Evolutionary conservation across 768 basidiomycete species (phyloP), one percentile per base, ranked within the genome.

Genomic region (Pleurotus eryngii): DNA sequence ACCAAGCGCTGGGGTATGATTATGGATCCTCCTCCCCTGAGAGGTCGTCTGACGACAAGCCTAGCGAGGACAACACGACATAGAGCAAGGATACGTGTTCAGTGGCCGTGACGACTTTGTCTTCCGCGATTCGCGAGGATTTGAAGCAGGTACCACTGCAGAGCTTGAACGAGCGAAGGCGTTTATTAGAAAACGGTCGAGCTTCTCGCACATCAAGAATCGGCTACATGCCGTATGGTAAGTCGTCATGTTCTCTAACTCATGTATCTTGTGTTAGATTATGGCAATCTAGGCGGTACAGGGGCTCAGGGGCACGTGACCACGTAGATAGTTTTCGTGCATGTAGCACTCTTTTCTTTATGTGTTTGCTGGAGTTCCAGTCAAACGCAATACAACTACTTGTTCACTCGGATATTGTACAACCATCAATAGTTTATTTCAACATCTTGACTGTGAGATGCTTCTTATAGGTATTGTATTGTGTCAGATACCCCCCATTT

Each of bases 51-150:
- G 17, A 15, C 42, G 26, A 15, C 20, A 7, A 11, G 27, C 37
- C 14, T 59, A 71, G 73, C 69, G 73, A 37, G 76, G 74, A 27
- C 40, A 55, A 4, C 74, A 75, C 60, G 59, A 77, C 53, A 70
- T 76, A 24, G 55, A 68, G 47, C 55, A 62, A 35, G 60, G 66
- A 55, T 65, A 72, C 40, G 58, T 65, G 5, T 76, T 72, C 59
- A 47, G 42, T 22, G 72, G 64, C 61, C 72, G 71, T 30, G 61
- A 58, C 3, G 48, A 60, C 2, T 77, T 74, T 59, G 65, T 76
- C 18, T 76, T 77, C 56, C 76, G 77, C 39, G 76, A 78, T 56
- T 78, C 76, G 17, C 56, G 65, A 45, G 76, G 75, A 3, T 74
- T 78, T 49, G 74, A 77, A 61, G 57, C 72, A 17, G 76, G 76